Conservation (phyloP, 805 yeast genomes). For the Nakazawaea ishiwadae region DNA sequence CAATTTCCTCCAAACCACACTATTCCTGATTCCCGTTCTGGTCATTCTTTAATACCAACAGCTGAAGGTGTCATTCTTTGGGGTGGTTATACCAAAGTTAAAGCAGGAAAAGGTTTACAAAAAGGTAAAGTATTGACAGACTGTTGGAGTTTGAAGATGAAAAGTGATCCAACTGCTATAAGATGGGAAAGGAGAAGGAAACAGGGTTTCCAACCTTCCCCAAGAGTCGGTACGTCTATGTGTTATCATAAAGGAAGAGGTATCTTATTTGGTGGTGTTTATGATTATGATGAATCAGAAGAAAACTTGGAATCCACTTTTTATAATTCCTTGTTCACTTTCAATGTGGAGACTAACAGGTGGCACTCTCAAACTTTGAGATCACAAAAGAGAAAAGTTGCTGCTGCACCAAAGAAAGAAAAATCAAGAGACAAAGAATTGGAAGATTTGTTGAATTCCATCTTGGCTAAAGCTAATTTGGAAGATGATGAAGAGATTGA, state of each 20-base stretch:
- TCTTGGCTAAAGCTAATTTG: constrained; percentile 68
- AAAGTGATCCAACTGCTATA: constrained; percentile 67
- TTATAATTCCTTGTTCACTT: constrained; percentile 75
- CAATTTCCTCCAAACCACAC: constrained; percentile 80
- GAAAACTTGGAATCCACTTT: constrained; percentile 83
- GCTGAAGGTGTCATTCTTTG: constrained; percentile 80
- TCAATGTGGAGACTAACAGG: constrained; percentile 80
- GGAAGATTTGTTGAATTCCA: constrained; percentile 73
- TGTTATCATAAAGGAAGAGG: constrained; percentile 90
- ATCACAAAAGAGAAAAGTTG: constrained; percentile 50
- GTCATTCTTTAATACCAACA: constrained; percentile 79
- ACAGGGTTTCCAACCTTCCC: constrained; percentile 86
- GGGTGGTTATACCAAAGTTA: constrained; percentile 94
- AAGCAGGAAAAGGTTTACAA: constrained; percentile 82
- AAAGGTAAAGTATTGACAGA: constrained; percentile 89
- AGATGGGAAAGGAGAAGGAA: constrained; percentile 89
- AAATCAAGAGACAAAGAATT: constrained; percentile 71
- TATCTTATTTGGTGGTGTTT: constrained; percentile 91
- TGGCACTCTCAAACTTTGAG: constrained; percentile 77
- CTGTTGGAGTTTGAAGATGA: constrained; percentile 85
- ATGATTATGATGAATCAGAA: constrained; percentile 91
- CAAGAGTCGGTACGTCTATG: constrained; percentile 94
- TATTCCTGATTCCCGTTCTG: constrained; percentile 88
- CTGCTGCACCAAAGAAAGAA: constrained; percentile 32
- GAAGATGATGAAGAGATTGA: constrained; percentile 47